Evolutionary conservation across 1,284 basidiomycete genomes (phyloP).

Genomic region (Cryptococcus sp.): DNA sequence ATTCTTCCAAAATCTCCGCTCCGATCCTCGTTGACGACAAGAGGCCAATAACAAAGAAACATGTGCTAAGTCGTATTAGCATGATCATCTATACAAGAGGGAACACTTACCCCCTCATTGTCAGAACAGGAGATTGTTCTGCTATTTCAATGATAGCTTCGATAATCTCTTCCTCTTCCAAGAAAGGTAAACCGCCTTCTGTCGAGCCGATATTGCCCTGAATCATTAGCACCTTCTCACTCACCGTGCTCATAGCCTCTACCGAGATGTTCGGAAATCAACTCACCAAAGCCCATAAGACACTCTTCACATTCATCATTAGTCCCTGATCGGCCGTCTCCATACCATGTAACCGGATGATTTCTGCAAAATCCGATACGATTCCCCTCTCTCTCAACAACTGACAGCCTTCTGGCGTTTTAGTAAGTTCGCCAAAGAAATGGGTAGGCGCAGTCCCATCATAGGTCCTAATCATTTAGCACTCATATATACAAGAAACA

Average conservation of each 20-base stretch:
- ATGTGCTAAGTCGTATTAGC: slow-evolving; percentile 62
- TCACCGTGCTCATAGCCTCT: not conserved
- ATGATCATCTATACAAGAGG: not conserved
- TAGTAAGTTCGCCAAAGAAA: slow-evolving; percentile 96
- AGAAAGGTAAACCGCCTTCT: slow-evolving; percentile 81
- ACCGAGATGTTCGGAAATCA: not conserved
- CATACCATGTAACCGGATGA: slow-evolving; percentile 78
- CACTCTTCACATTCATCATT: slow-evolving; percentile 86
- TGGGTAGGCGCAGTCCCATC: slow-evolving; percentile 88
- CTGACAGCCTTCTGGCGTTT: slow-evolving; percentile 89
- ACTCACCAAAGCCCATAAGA: slow-evolving; percentile 91
- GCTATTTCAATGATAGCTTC: slow-evolving; percentile 86
- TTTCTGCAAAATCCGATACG: slow-evolving; percentile 83
- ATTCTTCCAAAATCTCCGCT: slow-evolving; percentile 79
- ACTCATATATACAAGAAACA: no score
- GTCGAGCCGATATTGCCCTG: slow-evolving; percentile 93
- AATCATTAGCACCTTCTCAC: not conserved
- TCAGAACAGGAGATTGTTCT: slow-evolving; percentile 79
- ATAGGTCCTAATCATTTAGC: slow-evolving; percentile 49
- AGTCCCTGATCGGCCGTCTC: slow-evolving; percentile 78
- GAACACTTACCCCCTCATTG: slow-evolving; percentile 76
- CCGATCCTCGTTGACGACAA: slow-evolving; percentile 70
- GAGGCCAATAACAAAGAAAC: slow-evolving; percentile 89
- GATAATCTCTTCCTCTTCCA: slow-evolving; percentile 91
- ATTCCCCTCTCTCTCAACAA: slow-evolving; percentile 85